Conservation (phyloP, 371 early-diverging fungal species). For the Fennellomyces sp. region DNA sequence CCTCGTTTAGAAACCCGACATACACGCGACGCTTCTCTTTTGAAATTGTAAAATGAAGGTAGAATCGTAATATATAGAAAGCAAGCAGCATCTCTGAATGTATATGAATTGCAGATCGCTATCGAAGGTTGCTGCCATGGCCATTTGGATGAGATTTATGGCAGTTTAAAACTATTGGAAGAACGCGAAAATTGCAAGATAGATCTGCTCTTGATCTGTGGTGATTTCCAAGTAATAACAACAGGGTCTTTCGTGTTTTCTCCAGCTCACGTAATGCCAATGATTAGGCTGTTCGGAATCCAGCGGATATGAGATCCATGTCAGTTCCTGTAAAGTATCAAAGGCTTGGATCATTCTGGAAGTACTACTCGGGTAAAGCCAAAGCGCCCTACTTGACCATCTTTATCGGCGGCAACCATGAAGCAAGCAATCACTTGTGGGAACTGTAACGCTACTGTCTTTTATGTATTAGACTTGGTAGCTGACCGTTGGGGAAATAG, state of each 20-base stretch:
- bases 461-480: background rate
- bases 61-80: background rate
- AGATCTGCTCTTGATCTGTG: constrained; percentile 94
- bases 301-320: constrained; percentile 77
- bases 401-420: constrained; percentile 98
- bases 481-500: constrained; percentile 40
- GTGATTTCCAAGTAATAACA: constrained; percentile 88
- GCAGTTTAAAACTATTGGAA: constrained; percentile 63
- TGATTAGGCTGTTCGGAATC: constrained; percentile 80
- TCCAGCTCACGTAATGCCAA: background rate
- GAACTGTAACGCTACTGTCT: constrained; percentile 68
- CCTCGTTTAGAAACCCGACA: too few species aligned
- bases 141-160: constrained; percentile 88
- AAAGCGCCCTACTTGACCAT: constrained; percentile 87
- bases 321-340: constrained; percentile 86
- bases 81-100: background rate
- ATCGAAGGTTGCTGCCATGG: constrained; percentile 96
- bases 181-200: constrained; percentile 57
- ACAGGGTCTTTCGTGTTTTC: background rate
- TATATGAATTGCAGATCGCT: constrained; percentile 62
- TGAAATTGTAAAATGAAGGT: constrained; percentile 2
- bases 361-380: constrained; percentile 88
- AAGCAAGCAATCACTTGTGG: constrained; percentile 90
- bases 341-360: constrained; percentile 82
- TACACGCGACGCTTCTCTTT: too few species aligned